A percentile compares a stretch with the other conserved stretches of the same genome.
phyloP scores from a whole-genome alignment of 441 rosid genomes.

The Mallotus japonicus region DNA sequence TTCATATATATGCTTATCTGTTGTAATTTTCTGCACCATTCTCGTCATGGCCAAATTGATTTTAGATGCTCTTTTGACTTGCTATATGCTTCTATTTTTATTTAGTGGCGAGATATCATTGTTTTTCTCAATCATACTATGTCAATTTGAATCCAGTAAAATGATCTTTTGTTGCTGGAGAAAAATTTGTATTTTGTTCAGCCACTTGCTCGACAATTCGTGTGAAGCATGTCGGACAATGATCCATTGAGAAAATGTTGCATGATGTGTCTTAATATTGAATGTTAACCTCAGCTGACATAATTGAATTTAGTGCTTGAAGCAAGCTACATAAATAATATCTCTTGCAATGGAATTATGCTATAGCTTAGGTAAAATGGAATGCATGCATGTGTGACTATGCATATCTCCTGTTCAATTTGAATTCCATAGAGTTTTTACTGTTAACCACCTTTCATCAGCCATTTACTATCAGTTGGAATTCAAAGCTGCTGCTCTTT shows the following conservation, averaged over 20 bases:
- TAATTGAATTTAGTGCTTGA: no score
- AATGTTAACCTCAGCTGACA: not conserved
- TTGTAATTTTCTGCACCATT: not conserved
- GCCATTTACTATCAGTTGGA: no score
- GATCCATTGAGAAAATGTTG: no score
- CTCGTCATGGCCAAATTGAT: constrained; percentile 3
- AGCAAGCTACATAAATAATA: no score
- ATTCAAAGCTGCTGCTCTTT: no score
- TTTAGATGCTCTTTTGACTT: not conserved
- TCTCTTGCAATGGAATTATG: no score
- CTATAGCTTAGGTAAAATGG: no score
- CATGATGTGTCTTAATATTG: not conserved
- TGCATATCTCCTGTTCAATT: no score
- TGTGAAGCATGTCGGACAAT: not conserved
- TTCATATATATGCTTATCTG: not conserved
- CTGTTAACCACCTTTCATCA: no score
- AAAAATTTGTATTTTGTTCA: not conserved
- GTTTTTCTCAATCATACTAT: not conserved
- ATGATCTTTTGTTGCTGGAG: not conserved
- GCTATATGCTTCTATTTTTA: not conserved
- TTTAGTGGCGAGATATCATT: not conserved
- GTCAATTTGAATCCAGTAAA: not conserved
- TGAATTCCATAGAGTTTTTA: no score
- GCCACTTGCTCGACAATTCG: not conserved
- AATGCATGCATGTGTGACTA: no score